These are phyloP conservation scores for Rubus parviflorus DNA, from an alignment of 306 rosid species.

Conservation along the genomic window DNA sequence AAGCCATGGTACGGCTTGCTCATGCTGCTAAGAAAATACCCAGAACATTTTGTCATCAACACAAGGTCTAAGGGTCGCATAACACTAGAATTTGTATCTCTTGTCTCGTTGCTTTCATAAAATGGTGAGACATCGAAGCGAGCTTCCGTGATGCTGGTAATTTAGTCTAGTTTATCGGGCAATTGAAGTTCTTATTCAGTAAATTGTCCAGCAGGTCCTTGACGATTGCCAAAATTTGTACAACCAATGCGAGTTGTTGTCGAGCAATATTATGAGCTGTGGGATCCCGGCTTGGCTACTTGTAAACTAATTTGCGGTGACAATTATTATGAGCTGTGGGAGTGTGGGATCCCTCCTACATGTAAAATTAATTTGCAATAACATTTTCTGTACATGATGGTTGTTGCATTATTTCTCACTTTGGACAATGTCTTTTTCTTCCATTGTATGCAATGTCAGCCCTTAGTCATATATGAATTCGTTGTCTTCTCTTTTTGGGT, in stretches of 20 bases:
- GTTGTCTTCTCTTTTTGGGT: too few species aligned
- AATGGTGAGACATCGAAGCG: neutral
- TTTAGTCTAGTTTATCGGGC: constrained; percentile 9
- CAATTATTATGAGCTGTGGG: too few species aligned
- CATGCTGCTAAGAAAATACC: constrained; percentile 91
- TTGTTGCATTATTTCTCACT: neutral
- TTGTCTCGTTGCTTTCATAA: constrained; percentile 84
- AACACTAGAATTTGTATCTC: constrained; percentile 87
- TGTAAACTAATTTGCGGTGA: constrained; percentile 12
- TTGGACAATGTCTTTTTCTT: neutral
- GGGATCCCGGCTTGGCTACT: neutral
- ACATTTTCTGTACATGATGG: constrained; percentile 15
- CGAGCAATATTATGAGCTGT: neutral
- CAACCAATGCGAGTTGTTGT: constrained; percentile 1
- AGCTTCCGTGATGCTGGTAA: constrained; percentile 13
- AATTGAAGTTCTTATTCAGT: neutral
- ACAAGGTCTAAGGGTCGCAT: constrained; percentile 89
- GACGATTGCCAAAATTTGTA: constrained; percentile 1
- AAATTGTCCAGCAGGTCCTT: neutral
- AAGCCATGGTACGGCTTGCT: constrained; percentile 97
- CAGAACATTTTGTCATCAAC: constrained; percentile 97
- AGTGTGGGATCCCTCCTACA: too few species aligned
- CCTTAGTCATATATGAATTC: neutral
- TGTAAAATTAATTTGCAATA: constrained; percentile 2
- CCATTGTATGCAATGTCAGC: neutral